Conservation (phyloP, 2,329 filamentous ascomycete species). For the Fonsecaea pedrosoi region DNA sequence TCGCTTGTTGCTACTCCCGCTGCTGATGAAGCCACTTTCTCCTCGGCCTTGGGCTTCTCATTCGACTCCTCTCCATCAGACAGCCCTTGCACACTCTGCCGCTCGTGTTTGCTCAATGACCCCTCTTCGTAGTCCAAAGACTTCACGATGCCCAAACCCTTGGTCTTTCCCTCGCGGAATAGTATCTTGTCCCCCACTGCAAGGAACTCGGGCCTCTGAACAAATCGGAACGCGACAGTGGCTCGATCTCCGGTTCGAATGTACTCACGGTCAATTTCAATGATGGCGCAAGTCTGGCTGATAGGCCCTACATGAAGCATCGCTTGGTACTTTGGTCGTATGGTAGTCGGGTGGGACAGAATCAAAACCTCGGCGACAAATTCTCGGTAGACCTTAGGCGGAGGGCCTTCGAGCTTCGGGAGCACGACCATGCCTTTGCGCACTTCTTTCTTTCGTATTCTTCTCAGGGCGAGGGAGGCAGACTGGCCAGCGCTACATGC, state of each 20-base stretch:
- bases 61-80: conserved; percentile 20
- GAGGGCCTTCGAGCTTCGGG: conserved; percentile 74
- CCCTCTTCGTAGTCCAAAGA: conserved; percentile 80
- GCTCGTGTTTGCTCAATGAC: conserved; percentile 53
- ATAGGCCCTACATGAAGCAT: conserved; percentile 97
- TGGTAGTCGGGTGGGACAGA: conserved; percentile 93
- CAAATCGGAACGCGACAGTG: conserved; percentile 90
- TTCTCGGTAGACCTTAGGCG: conserved; percentile 75
- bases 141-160: conserved; percentile 94
- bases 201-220: conserved; percentile 91
- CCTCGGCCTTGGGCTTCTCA: conserved; percentile 26
- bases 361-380: conserved; percentile 91
- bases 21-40: conserved; percentile 8
- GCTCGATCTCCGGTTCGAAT: conserved; percentile 96
- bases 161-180: conserved; percentile 93
- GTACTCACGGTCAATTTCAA: conserved; percentile 94
- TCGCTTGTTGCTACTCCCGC: conserved; percentile 13
- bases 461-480: conserved; percentile 87
- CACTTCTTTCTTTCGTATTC: conserved; percentile 87
- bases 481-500: conserved; percentile 90
- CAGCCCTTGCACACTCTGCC: background rate
- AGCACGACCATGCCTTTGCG: conserved; percentile 98
- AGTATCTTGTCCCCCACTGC: conserved; percentile 85
- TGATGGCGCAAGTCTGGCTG: conserved; percentile 93
- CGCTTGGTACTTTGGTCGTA: conserved; percentile 94